Base-by-base conservation (phyloP, 441 rosid genomes). In the Jatropha podagrica region DNA sequence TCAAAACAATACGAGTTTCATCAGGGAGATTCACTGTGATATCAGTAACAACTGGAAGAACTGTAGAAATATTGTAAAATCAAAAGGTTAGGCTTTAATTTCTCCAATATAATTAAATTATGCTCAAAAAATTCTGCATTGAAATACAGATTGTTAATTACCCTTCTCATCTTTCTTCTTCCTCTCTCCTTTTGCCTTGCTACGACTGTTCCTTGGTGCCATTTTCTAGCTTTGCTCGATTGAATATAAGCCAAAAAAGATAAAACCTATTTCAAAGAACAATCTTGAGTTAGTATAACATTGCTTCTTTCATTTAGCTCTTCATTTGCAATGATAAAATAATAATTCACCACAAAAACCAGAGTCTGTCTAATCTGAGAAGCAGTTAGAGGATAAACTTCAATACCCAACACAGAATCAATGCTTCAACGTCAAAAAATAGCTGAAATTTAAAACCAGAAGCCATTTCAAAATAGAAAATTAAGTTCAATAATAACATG, bases 131-230 rank as follows among this genome's bases (percentile, higher is more conserved):
- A 17, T 7, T 40, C 11, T 63, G 40, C 5, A 13, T 11, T 5
- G 41, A 61, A 61, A 8, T n/a, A 12, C 61, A 51, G 23, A 26
- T 38, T 65, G 46, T 32, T 20, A 58, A 58, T 68, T 55, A 93
- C 99, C 92, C 83, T 93, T 96, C 72, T 96, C 98, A 74, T 91
- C 97, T 74, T 93, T 96, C 88, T 96, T 93, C 93, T 91, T 96
- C 96, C 90, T 96, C 20, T 96, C 99, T 72, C 92, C 95, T 80
- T 88, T 96, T 55, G 93, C 84, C 83, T 92, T 96, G 70, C 95
- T 90, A 41, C 97, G 91, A 80, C 80, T 96, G 93, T 90, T 93
- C 88, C 87, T 89, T 27, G 99, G 99, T 44, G 98, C 96, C 99
- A 96, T 96, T 88, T 79, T 86, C 82, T 37, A 77, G 48, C 78